Base-by-base conservation (phyloP, 257 asterid species). In the Capsicum chinense region DNA sequence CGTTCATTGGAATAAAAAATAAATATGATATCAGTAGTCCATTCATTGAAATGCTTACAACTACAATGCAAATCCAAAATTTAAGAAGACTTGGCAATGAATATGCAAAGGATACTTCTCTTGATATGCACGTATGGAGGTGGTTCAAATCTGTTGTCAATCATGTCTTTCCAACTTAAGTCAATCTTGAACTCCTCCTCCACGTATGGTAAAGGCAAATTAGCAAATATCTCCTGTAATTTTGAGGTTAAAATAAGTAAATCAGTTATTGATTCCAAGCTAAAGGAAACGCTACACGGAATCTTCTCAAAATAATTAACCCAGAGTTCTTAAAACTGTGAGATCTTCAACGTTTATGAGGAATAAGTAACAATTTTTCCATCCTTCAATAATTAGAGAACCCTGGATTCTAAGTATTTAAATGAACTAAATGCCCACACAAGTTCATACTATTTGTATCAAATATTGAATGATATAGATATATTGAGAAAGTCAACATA, bases 161-260 rank as follows among this genome's bases (percentile, higher is more conserved):
- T 58, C 70, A 80, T 83, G 48, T 90, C 89, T 88, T 91, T 94
- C 98, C 97, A 93, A 80, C 86, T 93, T 59, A 90, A 85, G 90
- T 96, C 94, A 86, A 94, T 87, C 85, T 87, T 89, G 94, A 94
- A 96, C 85, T 94, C 99, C 88, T 92, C 93, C 81, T 88, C 92
- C 42, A 26, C 39, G 83, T 85, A 86, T 48, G 97, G 98, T 91
- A 94, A 87, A 86, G 99, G 99, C 88, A 94, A 88, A 62, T 80
- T 87, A 73, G 83, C 62, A 83, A 96, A 94, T 85, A 94, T 66
- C 83, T 93, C 95, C 99, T 96, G 93, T 67, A 5, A 81, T 64
- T 37, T 19, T 19, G 3, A 10, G 71, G 17, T 56, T 62, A 74
- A 84, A 80, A 66, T 74, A 89, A 79, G 56, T 76, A 76, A 59